Evolutionary conservation across 805 yeast genomes (phyloP), one percentile per base, ranked within the genome.

Genomic region (Spathaspora hagerdaliae): DNA sequence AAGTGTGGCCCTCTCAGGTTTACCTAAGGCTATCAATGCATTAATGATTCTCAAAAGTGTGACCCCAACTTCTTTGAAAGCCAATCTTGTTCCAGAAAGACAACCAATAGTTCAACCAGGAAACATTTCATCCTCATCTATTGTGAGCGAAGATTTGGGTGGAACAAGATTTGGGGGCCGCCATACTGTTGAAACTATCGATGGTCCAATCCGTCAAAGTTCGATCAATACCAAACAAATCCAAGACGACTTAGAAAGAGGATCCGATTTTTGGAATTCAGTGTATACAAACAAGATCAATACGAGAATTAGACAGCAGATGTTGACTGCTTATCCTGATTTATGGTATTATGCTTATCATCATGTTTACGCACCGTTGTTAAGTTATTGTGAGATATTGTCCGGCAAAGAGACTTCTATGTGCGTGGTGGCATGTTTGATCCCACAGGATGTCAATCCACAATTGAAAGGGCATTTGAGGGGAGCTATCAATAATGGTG

Each of bases 361-460:
- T 44, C 81, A 84, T 58, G 91, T 85, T 12, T 91, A 91, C 59
- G 79, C 87, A 0, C 89, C 95, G 5, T 64, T 91, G 31, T 72
- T 91, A 49, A 83, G 96, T 15, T 85, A 66, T 60, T 77, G 81
- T 13, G 83, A 74, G 2, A 73, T 88, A 1, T 64, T 91, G 27
- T 58, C 73, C 4, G 81, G 85, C 1, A 73, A 71, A 51, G 96
- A 89, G 51, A 85, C 96, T 1, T 82, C 92, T 31, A 59, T 88
- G 47, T 83, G 88, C 31, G 80, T 91, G 2, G 78, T 91, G 13
- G 83, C 95, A 0, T 76, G 92, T 49, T 73, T 91, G 52, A 82
- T 91, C 9, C 97, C 97, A 1, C 96, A 88, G 59, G 96, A 91
- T 62, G 97, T 91, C 9, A 88, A 87, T 53, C 96, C 96, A 0